Evolutionary conservation across 371 early-diverging fungal genomes (phyloP).

Genomic region (Mucor sp.): DNA sequence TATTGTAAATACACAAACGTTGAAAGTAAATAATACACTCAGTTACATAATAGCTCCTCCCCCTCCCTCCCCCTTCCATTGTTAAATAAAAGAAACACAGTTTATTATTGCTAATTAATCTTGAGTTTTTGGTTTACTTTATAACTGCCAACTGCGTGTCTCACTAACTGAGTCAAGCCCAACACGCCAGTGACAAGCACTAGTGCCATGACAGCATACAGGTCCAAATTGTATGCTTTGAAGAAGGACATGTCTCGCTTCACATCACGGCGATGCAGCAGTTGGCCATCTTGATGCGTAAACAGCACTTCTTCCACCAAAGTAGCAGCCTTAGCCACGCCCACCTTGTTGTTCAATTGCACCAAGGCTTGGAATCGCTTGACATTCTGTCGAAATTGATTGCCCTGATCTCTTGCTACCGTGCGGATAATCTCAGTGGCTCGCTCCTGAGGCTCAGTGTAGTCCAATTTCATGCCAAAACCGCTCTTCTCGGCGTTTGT

Average conservation of each 20-base stretch:
- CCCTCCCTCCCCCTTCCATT: conserved; percentile 3
- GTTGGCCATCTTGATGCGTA: conserved; percentile 3
- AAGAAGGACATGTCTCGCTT: conserved; percentile 11
- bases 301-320: conserved; percentile 28
- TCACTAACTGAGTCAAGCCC: neutral
- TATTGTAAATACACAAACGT: neutral
- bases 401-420: neutral
- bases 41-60: neutral
- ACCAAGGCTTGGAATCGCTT: conserved; percentile 14
- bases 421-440: neutral
- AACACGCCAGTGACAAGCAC: neutral
- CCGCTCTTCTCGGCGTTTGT: neutral
- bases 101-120: neutral
- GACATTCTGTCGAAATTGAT: neutral
- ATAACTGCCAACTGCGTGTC: neutral
- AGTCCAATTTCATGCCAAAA: neutral
- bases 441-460: neutral
- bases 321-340: conserved; percentile 20
- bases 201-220: neutral
- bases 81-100: too few relatives aligned
- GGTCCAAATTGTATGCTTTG: neutral
- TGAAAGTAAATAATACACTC: neutral
- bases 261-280: conserved; percentile 24
- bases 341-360: conserved; percentile 21
- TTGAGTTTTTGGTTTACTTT: neutral